Evolutionary conservation across 305 asterid species (phyloP).

Genomic region (Fraxinus nigra): DNA sequence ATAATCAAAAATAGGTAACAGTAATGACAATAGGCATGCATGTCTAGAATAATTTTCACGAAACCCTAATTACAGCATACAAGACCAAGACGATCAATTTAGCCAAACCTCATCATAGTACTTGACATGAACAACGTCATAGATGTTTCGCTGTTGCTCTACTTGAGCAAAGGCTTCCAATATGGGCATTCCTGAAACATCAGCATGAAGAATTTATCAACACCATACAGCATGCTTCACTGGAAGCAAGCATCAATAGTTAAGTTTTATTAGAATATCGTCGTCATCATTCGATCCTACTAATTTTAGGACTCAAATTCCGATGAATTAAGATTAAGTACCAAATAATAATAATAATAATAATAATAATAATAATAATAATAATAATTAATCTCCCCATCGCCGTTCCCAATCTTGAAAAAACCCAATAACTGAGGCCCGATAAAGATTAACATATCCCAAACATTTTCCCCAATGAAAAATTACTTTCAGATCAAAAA

Average conservation of each 20-base stretch:
- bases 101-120: constrained; percentile 85
- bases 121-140: constrained; percentile 86
- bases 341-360: neutral
- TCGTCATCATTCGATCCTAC: neutral
- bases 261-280: neutral
- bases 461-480: neutral
- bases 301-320: neutral
- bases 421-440: neutral
- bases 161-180: constrained; percentile 84
- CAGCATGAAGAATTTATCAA: constrained; percentile 10
- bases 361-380: neutral
- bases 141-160: constrained; percentile 75
- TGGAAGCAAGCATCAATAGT: neutral
- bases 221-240: neutral
- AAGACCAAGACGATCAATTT: neutral
- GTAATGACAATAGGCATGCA: neutral
- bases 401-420: neutral
- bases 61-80: neutral
- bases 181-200: constrained; percentile 79
- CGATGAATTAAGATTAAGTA: neutral
- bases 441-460: neutral
- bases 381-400: neutral
- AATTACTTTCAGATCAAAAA: neutral
- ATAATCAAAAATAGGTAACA: neutral
- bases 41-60: neutral